Evolutionary conservation across 1,284 basidiomycete species (phyloP).

Genomic region (Phlebopus sp.): DNA sequence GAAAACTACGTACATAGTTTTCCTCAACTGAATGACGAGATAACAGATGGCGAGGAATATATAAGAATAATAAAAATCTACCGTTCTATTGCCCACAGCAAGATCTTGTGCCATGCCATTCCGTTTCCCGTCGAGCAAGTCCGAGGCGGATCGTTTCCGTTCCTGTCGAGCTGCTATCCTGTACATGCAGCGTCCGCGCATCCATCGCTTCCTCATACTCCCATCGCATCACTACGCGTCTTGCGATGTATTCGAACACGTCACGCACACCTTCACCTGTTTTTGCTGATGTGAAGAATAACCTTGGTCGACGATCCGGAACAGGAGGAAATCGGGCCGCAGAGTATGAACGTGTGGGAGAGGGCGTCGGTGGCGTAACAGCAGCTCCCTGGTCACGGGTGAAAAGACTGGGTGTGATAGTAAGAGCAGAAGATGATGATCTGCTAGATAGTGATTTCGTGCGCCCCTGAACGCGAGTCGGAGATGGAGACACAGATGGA

Average conservation of each 20-base stretch:
- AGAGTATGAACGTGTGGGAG: conserved; percentile 4
- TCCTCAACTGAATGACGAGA: no score
- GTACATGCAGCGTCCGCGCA: conserved; percentile 21
- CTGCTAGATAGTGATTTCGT: conserved; percentile 17
- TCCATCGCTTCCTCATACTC: conserved; percentile 55
- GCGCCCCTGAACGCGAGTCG: conserved; percentile 32
- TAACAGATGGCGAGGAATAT: conserved; percentile 5
- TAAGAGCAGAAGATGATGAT: conserved; percentile 20
- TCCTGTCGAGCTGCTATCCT: conserved; percentile 8
- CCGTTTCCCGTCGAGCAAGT: conserved; percentile 10
- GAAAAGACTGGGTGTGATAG: conserved; percentile 63
- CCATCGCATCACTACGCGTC: conserved; percentile 55
- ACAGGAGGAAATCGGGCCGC: conserved; percentile 24
- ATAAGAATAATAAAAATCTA: conserved; percentile 18
- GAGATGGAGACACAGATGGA: conserved; percentile 10
- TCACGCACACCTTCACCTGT: conserved; percentile 66
- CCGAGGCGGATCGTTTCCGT: conserved; percentile 26
- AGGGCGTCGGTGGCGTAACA: conserved; percentile 16
- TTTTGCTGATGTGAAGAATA: conserved; percentile 74
- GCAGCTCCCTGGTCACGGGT: conserved; percentile 33
- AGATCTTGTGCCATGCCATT: conserved; percentile 6
- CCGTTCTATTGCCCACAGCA: conserved; percentile 21
- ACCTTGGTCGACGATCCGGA: conserved; percentile 51
- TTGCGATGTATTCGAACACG: conserved; percentile 68
- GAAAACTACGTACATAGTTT: neutral